phyloP scores from a whole-genome alignment of 805 yeast species.

The Lipomyces sp. region DNA sequence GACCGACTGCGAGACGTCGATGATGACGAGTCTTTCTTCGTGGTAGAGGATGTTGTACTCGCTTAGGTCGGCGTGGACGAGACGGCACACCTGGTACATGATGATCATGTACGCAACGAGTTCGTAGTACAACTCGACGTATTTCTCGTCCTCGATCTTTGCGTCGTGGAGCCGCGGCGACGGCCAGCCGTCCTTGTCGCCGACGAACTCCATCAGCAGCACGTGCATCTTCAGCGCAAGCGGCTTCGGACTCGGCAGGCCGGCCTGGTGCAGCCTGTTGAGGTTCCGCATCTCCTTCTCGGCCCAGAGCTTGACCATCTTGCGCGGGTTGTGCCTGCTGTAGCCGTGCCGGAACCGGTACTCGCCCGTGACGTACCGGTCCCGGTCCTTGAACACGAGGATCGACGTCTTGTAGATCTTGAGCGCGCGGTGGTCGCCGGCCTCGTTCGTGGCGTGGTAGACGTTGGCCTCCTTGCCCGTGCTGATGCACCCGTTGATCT shows the following conservation, averaged over 20 bases:
- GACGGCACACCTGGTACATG: conserved; percentile 79
- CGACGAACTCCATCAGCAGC: conserved; percentile 89
- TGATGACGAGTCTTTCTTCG: conserved; percentile 69
- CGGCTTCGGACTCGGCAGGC: conserved; percentile 94
- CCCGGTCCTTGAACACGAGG: conserved; percentile 94
- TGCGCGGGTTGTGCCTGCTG: conserved; percentile 85
- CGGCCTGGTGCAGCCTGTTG: conserved; percentile 71
- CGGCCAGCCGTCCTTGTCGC: conserved; percentile 72
- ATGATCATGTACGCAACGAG: conserved; percentile 81
- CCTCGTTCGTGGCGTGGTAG: conserved; percentile 61
- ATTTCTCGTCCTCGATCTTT: conserved; percentile 48
- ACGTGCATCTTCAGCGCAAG: conserved; percentile 85
- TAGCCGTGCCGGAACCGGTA: conserved; percentile 84
- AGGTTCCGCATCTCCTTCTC: conserved; percentile 94
- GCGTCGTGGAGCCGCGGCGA: conserved; percentile 81
- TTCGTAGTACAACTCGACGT: conserved; percentile 66
- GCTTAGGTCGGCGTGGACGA: conserved; percentile 94
- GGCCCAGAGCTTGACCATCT: conserved; percentile 98
- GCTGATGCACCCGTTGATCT: conserved; percentile 87
- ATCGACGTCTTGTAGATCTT: conserved; percentile 96
- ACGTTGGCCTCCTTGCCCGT: conserved; percentile 99
- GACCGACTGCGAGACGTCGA: conserved; percentile 96
- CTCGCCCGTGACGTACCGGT: conserved; percentile 94
- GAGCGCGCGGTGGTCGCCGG: conserved; percentile 64
- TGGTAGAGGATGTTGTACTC: conserved; percentile 90